Base-by-base conservation (phyloP, 129 eudicot species). In the Logfia minima region DNA sequence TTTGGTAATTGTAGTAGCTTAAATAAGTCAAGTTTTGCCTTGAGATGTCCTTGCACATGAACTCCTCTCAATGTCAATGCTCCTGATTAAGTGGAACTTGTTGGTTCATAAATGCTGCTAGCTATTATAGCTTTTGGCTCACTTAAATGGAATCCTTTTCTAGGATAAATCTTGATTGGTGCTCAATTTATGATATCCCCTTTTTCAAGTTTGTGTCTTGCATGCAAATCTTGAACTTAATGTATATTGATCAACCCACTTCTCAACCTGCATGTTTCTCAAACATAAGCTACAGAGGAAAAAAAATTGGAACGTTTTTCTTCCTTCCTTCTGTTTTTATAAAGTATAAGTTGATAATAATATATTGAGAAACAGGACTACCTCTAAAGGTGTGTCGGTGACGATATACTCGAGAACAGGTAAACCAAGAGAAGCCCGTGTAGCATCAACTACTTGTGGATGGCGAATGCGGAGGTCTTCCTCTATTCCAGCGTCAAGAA, bases 401-500 rank as follows among this genome's bases (percentile, higher is more conserved):
- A 94, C 90, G 19, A 81, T 81, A 63, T 86, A 94, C 58, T 91
- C 97, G 5, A 91, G 84, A 79, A 94, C 83, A 18, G 99, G 97
- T 90, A 94, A 84, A 77, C 99, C 99, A 72, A 94, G 94, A 70
- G 99, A 94, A 79, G 99, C 97, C 70, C 97, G 75, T 68, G 94
- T 67, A 32, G 99, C 99, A 89, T 94, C 99, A 75, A 82, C 97
- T 76, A 94, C 97, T 81, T 91, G 99, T 66, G 91, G 82, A 79
- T 94, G 99, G 74, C 96, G 92, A 56, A 88, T 21, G 22, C 87
- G 87, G 69, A 94, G 94, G 52, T 91, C 89, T 72, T 89, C 84
- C 78, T 91, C 99, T 37, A 94, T 94, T 72, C 93, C 99, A 77
- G 92, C 90, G 87, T 94, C 99, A 82, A 94, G 87, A 89, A 94